Base-by-base conservation (phyloP, 371 early-diverging fungal species). In the Chytridium lagenaria region DNA sequence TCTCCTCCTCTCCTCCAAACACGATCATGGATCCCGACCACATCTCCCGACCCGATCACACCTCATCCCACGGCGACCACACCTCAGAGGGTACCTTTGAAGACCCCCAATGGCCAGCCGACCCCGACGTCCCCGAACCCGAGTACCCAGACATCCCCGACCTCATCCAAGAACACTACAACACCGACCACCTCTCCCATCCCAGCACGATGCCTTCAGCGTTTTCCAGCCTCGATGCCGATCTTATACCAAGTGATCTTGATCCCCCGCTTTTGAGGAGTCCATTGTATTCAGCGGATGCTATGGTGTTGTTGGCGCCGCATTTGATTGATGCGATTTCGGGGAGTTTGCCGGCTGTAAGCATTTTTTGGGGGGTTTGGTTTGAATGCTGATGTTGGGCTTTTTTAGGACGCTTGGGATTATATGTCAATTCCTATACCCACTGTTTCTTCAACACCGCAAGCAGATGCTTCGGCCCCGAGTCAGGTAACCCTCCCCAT, bases 241-340 rank as follows among this genome's bases (percentile, higher is more conserved):
- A 69, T 19, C 30, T 51, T 1, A 16, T 69, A 2, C 59, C 69
- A n/a, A 55, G 39, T 16, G 69, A 50, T 38, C 59, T 69, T 2
- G 69, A 69, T 31, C 76, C 76, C 39, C 71, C 76, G 28, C 52
- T 76, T 26, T 75, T 82, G 12, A 73, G 80, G 30, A 73, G 75
- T 44, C 82, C 82, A 44, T 72, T 82, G 1, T 79, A 70, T 59
- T 75, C 78, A 2, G 74, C 82, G 19, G 80, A 82, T 36, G 75
- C 80, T n/a, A 72, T 76, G 66, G 69, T 79, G 31, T 38, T 75
- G 28, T 72, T 81, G 52, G 67, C 67, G 34, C 83, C 83, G 2
- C 78, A 75, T 51, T 73, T 84, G 66, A 81, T 84, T 15, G 85
- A 84, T 69, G 78, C 83, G 28, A 78, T 84, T 31, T 67, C 80